Percentiles rank a stretch among this genome's conserved stretches.
Evolutionary conservation across 257 asterid species (phyloP).

Genomic region (Capsicum pubescens): DNA sequence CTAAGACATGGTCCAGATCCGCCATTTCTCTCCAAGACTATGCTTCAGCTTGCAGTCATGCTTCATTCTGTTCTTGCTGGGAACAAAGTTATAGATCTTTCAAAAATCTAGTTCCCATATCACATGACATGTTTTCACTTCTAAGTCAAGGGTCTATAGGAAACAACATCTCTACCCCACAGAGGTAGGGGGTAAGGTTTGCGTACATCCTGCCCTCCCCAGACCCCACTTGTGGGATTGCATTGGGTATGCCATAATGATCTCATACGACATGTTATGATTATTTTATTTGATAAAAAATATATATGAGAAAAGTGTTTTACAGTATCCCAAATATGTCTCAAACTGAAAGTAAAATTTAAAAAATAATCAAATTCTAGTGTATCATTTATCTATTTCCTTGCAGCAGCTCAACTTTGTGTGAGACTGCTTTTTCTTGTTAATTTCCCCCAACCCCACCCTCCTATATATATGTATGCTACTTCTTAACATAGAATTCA

Average conservation of each 20-base stretch:
- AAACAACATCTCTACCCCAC: too few species aligned
- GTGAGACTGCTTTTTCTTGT: background rate
- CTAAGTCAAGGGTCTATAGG: too few species aligned
- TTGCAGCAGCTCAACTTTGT: background rate
- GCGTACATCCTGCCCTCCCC: too few species aligned
- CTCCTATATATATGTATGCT: background rate
- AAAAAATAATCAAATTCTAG: background rate
- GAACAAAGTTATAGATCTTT: background rate
- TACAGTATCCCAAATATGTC: conserved; percentile 1
- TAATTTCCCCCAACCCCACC: background rate
- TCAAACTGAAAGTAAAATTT: background rate
- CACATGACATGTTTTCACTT: background rate
- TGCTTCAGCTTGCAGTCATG: background rate
- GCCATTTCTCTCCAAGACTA: conserved; percentile 14
- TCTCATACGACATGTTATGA: background rate
- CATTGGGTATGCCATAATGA: too few species aligned
- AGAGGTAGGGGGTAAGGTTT: too few species aligned
- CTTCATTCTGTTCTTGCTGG: conserved; percentile 16
- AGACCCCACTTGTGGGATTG: too few species aligned
- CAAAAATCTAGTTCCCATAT: background rate
- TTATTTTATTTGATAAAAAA: background rate
- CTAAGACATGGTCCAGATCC: background rate
- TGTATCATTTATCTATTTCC: background rate
- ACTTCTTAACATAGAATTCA: background rate
- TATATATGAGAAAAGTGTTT: background rate